Percentiles rank a stretch among this genome's conserved stretches.
Evolutionary conservation across 805 yeast species (phyloP).

Genomic region (Wickerhamomyces tratensis): DNA sequence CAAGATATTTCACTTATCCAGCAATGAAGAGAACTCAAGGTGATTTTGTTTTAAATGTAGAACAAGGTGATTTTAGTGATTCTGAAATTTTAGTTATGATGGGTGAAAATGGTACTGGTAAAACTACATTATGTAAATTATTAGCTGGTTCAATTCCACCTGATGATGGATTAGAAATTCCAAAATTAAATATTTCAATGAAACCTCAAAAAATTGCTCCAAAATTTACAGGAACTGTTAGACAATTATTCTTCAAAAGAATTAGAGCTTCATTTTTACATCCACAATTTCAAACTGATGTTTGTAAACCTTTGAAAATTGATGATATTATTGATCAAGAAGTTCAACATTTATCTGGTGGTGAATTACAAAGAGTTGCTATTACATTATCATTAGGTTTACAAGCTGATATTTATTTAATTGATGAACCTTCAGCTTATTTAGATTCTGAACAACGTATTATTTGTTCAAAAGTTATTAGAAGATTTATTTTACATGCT

Average conservation of each 20-base stretch:
- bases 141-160: constrained; percentile 90
- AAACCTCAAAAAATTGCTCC: constrained; percentile 99
- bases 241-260: constrained; percentile 94
- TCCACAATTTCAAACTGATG: constrained; percentile 98
- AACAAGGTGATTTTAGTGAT: constrained; percentile 86
- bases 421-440: constrained; percentile 98
- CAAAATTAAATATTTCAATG: constrained; percentile 89
- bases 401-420: constrained; percentile 91
- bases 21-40: constrained; percentile 88
- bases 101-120: constrained; percentile 99
- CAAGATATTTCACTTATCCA: constrained; percentile 72
- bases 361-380: constrained; percentile 99
- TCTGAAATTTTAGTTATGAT: constrained; percentile 97
- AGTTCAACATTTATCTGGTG: constrained; percentile 96
- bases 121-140: constrained; percentile 92
- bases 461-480: constrained; percentile 95
- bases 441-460: constrained; percentile 99
- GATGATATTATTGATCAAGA: constrained; percentile 96
- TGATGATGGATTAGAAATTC: constrained; percentile 71
- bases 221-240: constrained; percentile 95
- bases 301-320: constrained; percentile 86
- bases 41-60: constrained; percentile 79
- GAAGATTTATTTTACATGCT: constrained; percentile 92
- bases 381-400: constrained; percentile 90
- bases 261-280: constrained; percentile 88